Conservation (phyloP, 345 rosid species). For the Reutealis trisperma region DNA sequence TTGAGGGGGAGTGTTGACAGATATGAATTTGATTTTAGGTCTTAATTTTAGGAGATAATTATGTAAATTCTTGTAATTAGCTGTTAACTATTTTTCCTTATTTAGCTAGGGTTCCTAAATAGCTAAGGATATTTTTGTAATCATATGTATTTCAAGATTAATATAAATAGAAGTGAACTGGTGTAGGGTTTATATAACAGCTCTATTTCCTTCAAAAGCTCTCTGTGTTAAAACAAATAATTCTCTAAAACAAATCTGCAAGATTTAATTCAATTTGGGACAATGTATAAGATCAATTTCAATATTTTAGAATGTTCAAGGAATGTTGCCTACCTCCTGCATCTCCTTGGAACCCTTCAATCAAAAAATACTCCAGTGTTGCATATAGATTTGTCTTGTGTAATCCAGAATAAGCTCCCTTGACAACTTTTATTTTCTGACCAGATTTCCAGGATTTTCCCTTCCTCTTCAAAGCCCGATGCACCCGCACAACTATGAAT, state of each 20-base stretch:
- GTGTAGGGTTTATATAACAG: too few relatives aligned
- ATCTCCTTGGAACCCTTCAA: slow-evolving; percentile 73
- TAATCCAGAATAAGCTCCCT: slow-evolving; percentile 62
- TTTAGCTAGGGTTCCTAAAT: too few relatives aligned
- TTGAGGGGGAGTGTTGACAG: too few relatives aligned
- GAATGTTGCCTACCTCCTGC: slow-evolving; percentile 56
- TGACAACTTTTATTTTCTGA: slow-evolving; percentile 63
- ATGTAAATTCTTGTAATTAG: too few relatives aligned
- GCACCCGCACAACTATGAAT: slow-evolving; percentile 63
- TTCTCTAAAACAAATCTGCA: not conserved
- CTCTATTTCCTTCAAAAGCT: too few relatives aligned
- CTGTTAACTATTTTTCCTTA: too few relatives aligned
- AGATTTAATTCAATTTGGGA: not conserved
- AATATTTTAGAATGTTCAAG: not conserved
- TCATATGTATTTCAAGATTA: too few relatives aligned
- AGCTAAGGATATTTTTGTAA: too few relatives aligned
- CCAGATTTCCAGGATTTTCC: slow-evolving; percentile 53
- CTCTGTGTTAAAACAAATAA: not conserved
- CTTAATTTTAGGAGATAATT: too few relatives aligned
- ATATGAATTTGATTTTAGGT: too few relatives aligned
- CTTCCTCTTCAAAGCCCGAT: slow-evolving; percentile 44
- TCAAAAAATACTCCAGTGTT: slow-evolving; percentile 60
- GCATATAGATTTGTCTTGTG: slow-evolving; percentile 51
- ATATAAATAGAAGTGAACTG: too few relatives aligned
- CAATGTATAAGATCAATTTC: not conserved